phyloP scores from a whole-genome alignment of 352 stramenopile genomes.

The Phytophthora hybrid region DNA sequence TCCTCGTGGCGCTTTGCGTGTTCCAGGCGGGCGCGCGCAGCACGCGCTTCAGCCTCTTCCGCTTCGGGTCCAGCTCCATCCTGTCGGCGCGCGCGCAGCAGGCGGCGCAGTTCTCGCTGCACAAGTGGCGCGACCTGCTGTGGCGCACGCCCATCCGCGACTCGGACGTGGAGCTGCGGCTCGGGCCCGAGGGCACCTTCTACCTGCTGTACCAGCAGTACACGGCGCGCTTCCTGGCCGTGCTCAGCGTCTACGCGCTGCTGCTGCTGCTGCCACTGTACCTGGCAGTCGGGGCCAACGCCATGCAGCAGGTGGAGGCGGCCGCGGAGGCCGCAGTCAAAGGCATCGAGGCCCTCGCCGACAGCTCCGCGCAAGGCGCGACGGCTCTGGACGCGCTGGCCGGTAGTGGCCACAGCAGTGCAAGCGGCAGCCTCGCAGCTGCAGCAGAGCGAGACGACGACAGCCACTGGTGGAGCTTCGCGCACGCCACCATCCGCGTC shows the following conservation, averaged over 20 bases:
- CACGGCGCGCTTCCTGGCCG: conserved; percentile 66
- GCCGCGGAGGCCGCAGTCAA: conserved; percentile 39
- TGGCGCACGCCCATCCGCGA: conserved; percentile 77
- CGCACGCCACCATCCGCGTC: conserved; percentile 81
- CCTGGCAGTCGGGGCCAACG: conserved; percentile 58
- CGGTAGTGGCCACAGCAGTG: background rate
- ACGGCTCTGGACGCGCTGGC: conserved; percentile 15
- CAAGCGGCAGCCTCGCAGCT: background rate
- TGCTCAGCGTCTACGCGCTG: conserved; percentile 69
- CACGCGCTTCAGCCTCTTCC: conserved; percentile 80
- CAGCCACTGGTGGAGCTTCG: conserved; percentile 80
- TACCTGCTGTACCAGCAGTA: conserved; percentile 89
- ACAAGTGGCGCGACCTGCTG: conserved; percentile 71
- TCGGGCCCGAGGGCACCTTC: conserved; percentile 84
- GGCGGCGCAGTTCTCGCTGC: conserved; percentile 60
- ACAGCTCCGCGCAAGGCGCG: conserved; percentile 12
- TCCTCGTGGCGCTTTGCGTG: conserved; percentile 64
- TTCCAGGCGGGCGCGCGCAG: conserved; percentile 74
- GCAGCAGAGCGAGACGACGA: conserved; percentile 31
- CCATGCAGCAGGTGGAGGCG: conserved; percentile 38
- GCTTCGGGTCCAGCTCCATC: conserved; percentile 63
- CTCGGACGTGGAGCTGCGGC: conserved; percentile 65
- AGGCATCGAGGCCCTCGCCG: conserved; percentile 33
- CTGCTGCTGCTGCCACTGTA: conserved; percentile 82
- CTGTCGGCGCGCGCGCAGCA: conserved; percentile 44